phyloP scores from a whole-genome alignment of 495 filamentous ascomycete species.

The Podospora conica region DNA sequence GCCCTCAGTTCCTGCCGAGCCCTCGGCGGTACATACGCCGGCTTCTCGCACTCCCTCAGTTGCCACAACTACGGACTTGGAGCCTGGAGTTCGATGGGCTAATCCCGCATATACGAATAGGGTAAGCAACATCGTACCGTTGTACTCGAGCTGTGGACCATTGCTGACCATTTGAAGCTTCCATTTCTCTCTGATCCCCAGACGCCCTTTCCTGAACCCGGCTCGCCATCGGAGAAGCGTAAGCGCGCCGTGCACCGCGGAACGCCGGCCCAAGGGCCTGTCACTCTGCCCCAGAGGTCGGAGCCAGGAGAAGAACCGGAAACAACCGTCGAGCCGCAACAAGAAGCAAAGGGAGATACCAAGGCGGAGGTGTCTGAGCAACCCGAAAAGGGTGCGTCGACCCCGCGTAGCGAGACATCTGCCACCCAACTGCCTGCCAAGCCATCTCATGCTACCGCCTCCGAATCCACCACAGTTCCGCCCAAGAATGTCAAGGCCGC shows the following conservation, averaged over 20 bases:
- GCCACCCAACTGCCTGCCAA: slow-evolving; percentile 62
- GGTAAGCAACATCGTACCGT: background rate
- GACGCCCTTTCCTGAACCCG: slow-evolving; percentile 54
- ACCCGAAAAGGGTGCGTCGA: slow-evolving; percentile 57
- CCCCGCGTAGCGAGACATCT: slow-evolving; percentile 45
- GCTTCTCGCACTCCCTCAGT: background rate
- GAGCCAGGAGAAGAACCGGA: slow-evolving; percentile 17
- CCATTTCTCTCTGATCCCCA: slow-evolving; percentile 79
- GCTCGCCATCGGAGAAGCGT: slow-evolving; percentile 31
- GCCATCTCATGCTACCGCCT: slow-evolving; percentile 31
- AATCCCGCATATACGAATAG: background rate
- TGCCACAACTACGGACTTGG: background rate
- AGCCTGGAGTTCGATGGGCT: background rate
- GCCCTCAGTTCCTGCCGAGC: background rate
- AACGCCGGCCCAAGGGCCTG: background rate
- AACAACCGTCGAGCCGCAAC: background rate
- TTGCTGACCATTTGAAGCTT: slow-evolving; percentile 44
- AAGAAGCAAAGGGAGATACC: slow-evolving; percentile 8
- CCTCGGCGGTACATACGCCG: slow-evolving; percentile 5
- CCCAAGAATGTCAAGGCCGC: slow-evolving; percentile 41
- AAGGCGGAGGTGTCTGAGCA: slow-evolving; percentile 29
- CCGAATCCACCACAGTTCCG: slow-evolving; percentile 18
- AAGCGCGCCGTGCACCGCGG: slow-evolving; percentile 8
- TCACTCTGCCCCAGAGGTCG: background rate
- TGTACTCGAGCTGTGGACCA: background rate